Evolutionary conservation across 257 asterid genomes (phyloP).

Genomic region (Gentiana dahurica): DNA sequence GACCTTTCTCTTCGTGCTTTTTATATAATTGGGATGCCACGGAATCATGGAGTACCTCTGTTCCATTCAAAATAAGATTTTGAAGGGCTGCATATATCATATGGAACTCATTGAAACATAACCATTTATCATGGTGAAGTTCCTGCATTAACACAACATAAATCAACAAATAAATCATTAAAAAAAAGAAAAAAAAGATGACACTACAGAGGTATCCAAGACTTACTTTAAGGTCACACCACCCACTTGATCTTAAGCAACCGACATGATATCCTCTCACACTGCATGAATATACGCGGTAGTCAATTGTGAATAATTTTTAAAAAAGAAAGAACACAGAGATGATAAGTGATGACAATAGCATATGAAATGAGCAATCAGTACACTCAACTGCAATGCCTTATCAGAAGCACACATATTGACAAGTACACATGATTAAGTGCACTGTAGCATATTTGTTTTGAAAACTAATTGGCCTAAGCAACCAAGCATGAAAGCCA

Average conservation of each 20-base stretch:
- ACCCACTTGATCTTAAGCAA: slow-evolving; percentile 68
- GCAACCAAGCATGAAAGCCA: too few relatives aligned
- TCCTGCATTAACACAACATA: slow-evolving; percentile 41
- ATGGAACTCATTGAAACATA: slow-evolving; percentile 73
- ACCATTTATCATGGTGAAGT: slow-evolving; percentile 94
- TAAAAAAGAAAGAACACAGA: slow-evolving; percentile 6
- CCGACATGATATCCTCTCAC: slow-evolving; percentile 99
- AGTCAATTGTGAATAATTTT: slow-evolving; percentile 3
- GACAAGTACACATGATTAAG: too few relatives aligned
- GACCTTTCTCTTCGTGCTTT: slow-evolving; percentile 49
- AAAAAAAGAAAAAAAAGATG: background rate
- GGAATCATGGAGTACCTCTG: slow-evolving; percentile 56
- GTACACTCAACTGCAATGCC: too few relatives aligned
- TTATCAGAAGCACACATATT: too few relatives aligned
- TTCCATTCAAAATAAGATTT: slow-evolving; percentile 39
- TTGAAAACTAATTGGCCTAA: too few relatives aligned
- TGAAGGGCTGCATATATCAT: slow-evolving; percentile 58
- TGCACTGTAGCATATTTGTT: too few relatives aligned
- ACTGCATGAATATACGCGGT: slow-evolving; percentile 31
- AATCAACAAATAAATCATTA: slow-evolving; percentile 6
- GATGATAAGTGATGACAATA: too few relatives aligned
- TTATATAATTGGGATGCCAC: slow-evolving; percentile 32
- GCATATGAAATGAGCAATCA: too few relatives aligned
- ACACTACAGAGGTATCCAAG: background rate
- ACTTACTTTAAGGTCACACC: slow-evolving; percentile 85